Evolutionary conservation across 2,329 filamentous ascomycete species (phyloP), one percentile per base, ranked within the genome.

Genomic region (Fusarium albidum): DNA sequence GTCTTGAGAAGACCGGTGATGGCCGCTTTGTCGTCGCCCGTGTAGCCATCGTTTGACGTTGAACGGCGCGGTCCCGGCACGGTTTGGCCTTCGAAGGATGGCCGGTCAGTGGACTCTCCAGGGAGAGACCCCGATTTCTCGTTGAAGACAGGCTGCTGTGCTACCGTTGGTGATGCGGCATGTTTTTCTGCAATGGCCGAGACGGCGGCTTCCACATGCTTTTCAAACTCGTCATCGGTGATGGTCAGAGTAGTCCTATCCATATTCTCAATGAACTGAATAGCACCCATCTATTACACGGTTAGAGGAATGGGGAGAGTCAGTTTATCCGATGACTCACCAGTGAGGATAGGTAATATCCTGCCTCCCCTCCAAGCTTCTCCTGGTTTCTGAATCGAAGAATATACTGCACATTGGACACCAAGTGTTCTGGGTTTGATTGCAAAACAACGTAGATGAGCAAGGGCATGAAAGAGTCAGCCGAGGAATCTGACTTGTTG

Each of bases 381-480:
- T 99, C 95, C 73, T 97, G 95, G 68, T 98, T 97, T 44, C 95
- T 87, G 77, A 99, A 99, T 38, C 96, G 88, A 44, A 98, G 80
- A 59, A 99, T 98, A 73, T 99, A 99, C 73, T 99, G 95, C 4
- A 99, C 91, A 72, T 99, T 99, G 53, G 93, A 97, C 21, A 98
- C 93, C 28, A 99, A 79, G 73, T 98, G 92, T 56, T 97, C 93
- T 0, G 95, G 95, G 65, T 96, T 97, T 37, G 92, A 92, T 74
- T 95, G 91, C 21, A 99, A 80, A 11, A 98, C 93, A 21, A 96
- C 95, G 66, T 96, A 98, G 51, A 99, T 99, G 49, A 99, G 82
- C 25, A 98, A 81, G 5, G 95, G 90, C 77, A 97, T 92, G 66
- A 99, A 99, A 0, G 94, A 92, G 75, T 99, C 95, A 11, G 95